These are phyloP conservation scores for Lyophyllum atratum DNA, from an alignment of 768 basidiomycete genomes.

Conservation along the genomic window DNA sequence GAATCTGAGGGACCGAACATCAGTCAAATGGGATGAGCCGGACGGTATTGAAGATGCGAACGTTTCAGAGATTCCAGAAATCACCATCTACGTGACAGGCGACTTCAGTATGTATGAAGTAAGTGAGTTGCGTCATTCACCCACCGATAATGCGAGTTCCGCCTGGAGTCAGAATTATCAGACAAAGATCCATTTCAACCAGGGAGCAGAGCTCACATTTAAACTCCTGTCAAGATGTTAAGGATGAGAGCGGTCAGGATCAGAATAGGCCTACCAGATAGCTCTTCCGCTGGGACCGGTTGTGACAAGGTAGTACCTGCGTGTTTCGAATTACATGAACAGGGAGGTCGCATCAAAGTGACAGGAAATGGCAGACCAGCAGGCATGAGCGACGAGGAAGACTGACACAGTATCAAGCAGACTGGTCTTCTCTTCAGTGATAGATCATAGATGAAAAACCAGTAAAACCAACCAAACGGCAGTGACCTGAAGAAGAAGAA, in stretches of 20 bases:
- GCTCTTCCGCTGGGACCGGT: conserved; percentile 18
- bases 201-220: conserved; percentile 22
- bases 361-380: conserved; percentile 19
- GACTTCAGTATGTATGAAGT: neutral
- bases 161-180: conserved; percentile 7
- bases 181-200: neutral
- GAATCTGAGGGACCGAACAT: conserved; percentile 20
- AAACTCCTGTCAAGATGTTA: conserved; percentile 29
- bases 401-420: conserved; percentile 31
- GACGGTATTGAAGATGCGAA: conserved; percentile 12
- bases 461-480: conserved; percentile 24
- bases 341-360: neutral
- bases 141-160: conserved; percentile 31
- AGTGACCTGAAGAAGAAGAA: no score
- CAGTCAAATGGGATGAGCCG: neutral
- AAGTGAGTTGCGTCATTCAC: neutral
- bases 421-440: conserved; percentile 11
- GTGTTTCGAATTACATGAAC: neutral
- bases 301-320: conserved; percentile 30
- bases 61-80: conserved; percentile 35
- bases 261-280: conserved; percentile 25
- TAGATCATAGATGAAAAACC: neutral
- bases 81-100: conserved; percentile 29
- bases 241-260: neutral
- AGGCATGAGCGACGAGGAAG: conserved; percentile 30